Percentiles rank a stretch among this genome's conserved stretches.
Conservation (phyloP, 2,329 filamentous ascomycete genomes). For the Cytospora paraplurivora region DNA sequence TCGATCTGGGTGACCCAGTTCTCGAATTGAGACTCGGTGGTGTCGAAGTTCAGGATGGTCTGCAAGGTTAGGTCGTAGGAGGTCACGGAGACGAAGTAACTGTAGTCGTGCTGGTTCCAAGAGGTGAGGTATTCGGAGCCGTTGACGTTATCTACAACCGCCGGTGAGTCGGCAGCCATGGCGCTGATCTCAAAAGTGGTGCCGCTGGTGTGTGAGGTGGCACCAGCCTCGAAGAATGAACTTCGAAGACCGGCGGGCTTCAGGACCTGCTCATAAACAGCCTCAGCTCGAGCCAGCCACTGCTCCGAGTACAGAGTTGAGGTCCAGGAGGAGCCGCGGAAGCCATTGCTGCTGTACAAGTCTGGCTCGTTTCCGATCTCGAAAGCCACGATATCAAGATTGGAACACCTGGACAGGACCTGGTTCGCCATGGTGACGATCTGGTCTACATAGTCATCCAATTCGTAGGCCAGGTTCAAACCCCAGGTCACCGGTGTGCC, state of each 20-base stretch:
- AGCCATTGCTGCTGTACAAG: conserved; percentile 43
- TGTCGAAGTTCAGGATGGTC: conserved; percentile 47
- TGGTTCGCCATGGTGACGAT: conserved; percentile 44
- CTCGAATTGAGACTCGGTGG: conserved; percentile 49
- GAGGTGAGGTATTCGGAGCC: conserved; percentile 33
- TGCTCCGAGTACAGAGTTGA: conserved; percentile 47
- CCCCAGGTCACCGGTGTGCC: conserved; percentile 53
- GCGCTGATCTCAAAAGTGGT: conserved; percentile 50
- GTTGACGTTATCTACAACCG: conserved; percentile 42
- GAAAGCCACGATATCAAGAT: conserved; percentile 35
- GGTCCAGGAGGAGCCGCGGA: conserved; percentile 47
- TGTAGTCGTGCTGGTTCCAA: conserved; percentile 59
- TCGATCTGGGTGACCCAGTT: conserved; percentile 49
- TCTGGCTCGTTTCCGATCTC: conserved; percentile 39
- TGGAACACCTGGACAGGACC: conserved; percentile 31
- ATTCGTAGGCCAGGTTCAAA: conserved; percentile 51
- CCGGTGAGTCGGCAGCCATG: conserved; percentile 39
- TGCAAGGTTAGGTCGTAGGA: conserved; percentile 45
- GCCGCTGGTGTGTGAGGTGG: conserved; percentile 53
- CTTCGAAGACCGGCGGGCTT: conserved; percentile 42
- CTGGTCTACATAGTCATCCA: conserved; percentile 45
- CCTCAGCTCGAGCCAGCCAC: conserved; percentile 47
- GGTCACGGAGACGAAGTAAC: conserved; percentile 53
- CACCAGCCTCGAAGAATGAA: conserved; percentile 51
- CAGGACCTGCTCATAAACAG: conserved; percentile 48